Conservation (phyloP, 2,329 filamentous ascomycete species). For the Byssochlamys sp. region DNA sequence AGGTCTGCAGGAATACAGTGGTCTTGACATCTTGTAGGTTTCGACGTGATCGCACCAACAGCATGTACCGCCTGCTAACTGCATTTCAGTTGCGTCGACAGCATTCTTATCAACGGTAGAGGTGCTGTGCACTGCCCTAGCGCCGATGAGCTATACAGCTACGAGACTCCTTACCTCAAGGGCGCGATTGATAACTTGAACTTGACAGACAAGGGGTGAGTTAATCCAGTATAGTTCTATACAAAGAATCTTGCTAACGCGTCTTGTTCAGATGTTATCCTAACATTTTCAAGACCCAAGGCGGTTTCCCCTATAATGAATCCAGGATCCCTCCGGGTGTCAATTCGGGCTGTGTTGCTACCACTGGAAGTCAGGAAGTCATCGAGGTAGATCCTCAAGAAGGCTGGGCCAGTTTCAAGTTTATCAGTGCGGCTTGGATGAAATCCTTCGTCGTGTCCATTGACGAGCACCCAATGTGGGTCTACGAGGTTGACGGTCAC, state of each 20-base stretch:
- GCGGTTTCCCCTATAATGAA: slow-evolving; percentile 3
- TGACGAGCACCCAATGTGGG: slow-evolving; percentile 29
- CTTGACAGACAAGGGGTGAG: slow-evolving; percentile 25
- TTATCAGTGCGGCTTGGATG: slow-evolving; percentile 46
- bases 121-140: slow-evolving; percentile 46
- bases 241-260: neutral
- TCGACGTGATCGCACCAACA: neutral
- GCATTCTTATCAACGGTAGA: slow-evolving; percentile 52
- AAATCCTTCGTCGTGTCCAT: slow-evolving; percentile 39
- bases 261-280: slow-evolving; percentile 12
- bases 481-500: slow-evolving; percentile 31
- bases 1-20: slow-evolving; percentile 15
- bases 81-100: slow-evolving; percentile 47
- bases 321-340: slow-evolving; percentile 17
- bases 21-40: slow-evolving; percentile 14
- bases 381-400: slow-evolving; percentile 31
- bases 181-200: slow-evolving; percentile 12
- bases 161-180: slow-evolving; percentile 14
- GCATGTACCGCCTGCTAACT: slow-evolving; percentile 1
- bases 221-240: neutral
- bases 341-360: slow-evolving; percentile 36
- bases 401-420: slow-evolving; percentile 46
- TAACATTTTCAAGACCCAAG: slow-evolving; percentile 3
- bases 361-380: slow-evolving; percentile 36
- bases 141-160: slow-evolving; percentile 31